A percentile compares a stretch with the other conserved stretches of the same genome.
phyloP scores from a whole-genome alignment of 129 eudicot species.

The Centaurea solstitialis region DNA sequence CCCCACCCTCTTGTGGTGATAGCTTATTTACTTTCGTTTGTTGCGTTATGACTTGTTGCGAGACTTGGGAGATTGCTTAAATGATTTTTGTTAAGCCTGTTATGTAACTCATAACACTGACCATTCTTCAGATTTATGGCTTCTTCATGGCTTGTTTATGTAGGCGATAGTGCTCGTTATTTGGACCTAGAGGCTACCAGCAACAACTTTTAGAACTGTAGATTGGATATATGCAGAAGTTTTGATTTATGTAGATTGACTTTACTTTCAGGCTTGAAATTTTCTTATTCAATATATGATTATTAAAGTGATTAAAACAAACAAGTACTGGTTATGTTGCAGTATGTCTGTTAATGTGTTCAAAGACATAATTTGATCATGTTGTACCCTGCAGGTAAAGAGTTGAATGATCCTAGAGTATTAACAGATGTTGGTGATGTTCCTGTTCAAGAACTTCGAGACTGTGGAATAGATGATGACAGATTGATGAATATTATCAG shows the following conservation, averaged over 20 bases:
- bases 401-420: conserved; percentile 75
- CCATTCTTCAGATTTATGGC: neutral
- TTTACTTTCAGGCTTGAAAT: neutral
- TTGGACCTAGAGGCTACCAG: conserved; percentile 3
- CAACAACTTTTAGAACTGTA: neutral
- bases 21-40: neutral
- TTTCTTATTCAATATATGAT: neutral
- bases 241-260: neutral
- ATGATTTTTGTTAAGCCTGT: neutral
- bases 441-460: conserved; percentile 94
- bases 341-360: neutral
- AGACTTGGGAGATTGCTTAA: neutral
- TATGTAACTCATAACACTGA: neutral
- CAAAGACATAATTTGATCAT: neutral
- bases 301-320: too few species aligned
- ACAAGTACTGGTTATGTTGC: neutral
- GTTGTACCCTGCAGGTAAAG: conserved; percentile 65
- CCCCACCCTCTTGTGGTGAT: too few species aligned
- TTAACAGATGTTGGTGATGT: conserved; percentile 99
- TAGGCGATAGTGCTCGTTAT: neutral
- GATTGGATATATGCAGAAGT: neutral
- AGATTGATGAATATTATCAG: conserved; percentile 77
- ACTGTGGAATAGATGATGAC: conserved; percentile 89
- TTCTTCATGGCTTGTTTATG: neutral
- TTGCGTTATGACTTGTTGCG: neutral